A percentile compares a stretch with the other conserved stretches of the same genome.
phyloP scores from a whole-genome alignment of 768 basidiomycete genomes.

The Termitomyces sp. region DNA sequence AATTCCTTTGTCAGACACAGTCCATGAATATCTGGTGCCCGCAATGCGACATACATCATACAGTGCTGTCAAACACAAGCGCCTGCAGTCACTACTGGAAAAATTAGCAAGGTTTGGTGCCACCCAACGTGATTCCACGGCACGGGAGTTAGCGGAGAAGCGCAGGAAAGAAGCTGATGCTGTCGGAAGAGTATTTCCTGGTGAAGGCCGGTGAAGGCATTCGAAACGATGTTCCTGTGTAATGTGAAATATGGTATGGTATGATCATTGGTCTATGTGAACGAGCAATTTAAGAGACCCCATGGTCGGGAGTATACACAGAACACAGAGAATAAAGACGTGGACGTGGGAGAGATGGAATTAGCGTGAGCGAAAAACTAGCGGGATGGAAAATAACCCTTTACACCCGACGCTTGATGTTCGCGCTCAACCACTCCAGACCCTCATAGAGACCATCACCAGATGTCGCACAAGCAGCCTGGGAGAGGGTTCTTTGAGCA shows the following conservation, averaged over 20 bases:
- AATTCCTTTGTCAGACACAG: slow-evolving; percentile 68
- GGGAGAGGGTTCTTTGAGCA: slow-evolving; percentile 18
- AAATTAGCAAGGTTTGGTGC: slow-evolving; percentile 73
- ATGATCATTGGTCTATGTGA: slow-evolving; percentile 36
- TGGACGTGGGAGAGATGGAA: slow-evolving; percentile 31
- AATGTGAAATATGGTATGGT: slow-evolving; percentile 16
- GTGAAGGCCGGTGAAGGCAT: slow-evolving; percentile 50
- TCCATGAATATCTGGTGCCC: slow-evolving; percentile 79
- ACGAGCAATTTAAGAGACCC: slow-evolving; percentile 28
- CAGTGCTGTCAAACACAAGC: slow-evolving; percentile 63
- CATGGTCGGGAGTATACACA: slow-evolving; percentile 30
- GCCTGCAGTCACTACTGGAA: slow-evolving; percentile 71
- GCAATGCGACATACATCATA: slow-evolving; percentile 68
- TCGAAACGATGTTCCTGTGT: slow-evolving; percentile 6
- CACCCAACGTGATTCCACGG: slow-evolving; percentile 54
- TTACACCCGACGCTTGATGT: slow-evolving; percentile 85
- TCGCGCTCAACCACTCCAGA: slow-evolving; percentile 92
- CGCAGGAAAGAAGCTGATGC: slow-evolving; percentile 77
- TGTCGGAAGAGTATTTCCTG: slow-evolving; percentile 71
- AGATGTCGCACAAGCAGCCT: slow-evolving; percentile 98
- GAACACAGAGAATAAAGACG: slow-evolving; percentile 28
- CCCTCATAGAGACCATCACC: slow-evolving; percentile 99
- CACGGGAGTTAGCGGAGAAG: slow-evolving; percentile 68
- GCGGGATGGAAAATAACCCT: slow-evolving; percentile 32
- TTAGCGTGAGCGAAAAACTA: slow-evolving; percentile 38